Evolutionary conservation across 495 filamentous ascomycete genomes (phyloP), one percentile per base, ranked within the genome.

Genomic region (Thermothielavioides terrestris): DNA sequence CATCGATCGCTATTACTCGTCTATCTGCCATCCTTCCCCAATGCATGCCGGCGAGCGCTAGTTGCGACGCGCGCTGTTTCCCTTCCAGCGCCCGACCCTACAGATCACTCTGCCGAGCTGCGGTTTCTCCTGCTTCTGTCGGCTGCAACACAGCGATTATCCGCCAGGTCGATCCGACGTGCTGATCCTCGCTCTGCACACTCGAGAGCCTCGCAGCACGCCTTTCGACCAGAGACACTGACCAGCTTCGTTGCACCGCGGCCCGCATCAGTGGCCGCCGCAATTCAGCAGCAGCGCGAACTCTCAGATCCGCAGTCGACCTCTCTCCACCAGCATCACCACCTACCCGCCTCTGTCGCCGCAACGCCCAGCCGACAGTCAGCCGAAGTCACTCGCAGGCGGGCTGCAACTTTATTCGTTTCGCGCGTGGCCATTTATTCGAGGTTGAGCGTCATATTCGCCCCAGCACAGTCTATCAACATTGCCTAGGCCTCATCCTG

Each of bases 61-160:
- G 21, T 46, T 41, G 50, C 45, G 38, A 59, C 53, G 50, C 59
- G 50, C 59, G 59, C 39, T 50, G 46, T 48, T 40, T 53, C 42
- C 46, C 41, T n/a, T n/a, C n/a, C n/a, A n/a, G n/a, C n/a, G n/a
- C n/a, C n/a, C n/a, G n/a, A n/a, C n/a, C n/a, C n/a, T n/a, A n/a
- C n/a, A n/a, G n/a, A 25, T 32, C 25, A 40, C 25, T n/a, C 14
- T 37, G 32, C 46, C n/a, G 21, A 35, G 12, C 26, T 12, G 35
- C 9, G 26, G 18, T 49, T 42, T 30, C 14, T 32, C 26, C 27
- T 9, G 17, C 26, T 20, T 25, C 18, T 27, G 23, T 17, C 15
- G n/a, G n/a, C n/a, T n/a, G n/a, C n/a, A n/a, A n/a, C n/a, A 7
- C 26, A 23, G 9, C 34, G 18, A 18, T 8, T 6, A 18, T 18